Evolutionary conservation across 805 yeast species (phyloP).

Genomic region (Yamadazyma olivae): DNA sequence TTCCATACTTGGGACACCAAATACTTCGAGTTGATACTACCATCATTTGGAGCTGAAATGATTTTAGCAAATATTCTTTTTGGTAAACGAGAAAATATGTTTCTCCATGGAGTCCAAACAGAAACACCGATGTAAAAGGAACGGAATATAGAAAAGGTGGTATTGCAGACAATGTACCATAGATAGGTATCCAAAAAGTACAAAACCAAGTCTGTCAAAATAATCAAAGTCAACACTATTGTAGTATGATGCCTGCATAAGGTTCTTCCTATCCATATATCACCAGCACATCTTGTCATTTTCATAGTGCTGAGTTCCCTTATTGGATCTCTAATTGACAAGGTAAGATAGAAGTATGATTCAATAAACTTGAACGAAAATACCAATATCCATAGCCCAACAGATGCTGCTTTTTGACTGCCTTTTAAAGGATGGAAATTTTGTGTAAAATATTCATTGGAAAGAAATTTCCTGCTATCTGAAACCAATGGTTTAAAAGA

Average conservation of each 20-base stretch:
- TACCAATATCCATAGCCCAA: slow-evolving; percentile 66
- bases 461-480: slow-evolving; percentile 41
- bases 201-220: slow-evolving; percentile 60
- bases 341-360: slow-evolving; percentile 73
- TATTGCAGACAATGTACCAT: slow-evolving; percentile 83
- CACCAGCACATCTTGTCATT: slow-evolving; percentile 60
- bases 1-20: slow-evolving; percentile 78
- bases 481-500: slow-evolving; percentile 35
- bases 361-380: slow-evolving; percentile 68
- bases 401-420: slow-evolving; percentile 56
- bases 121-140: slow-evolving; percentile 76
- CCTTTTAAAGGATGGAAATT: slow-evolving; percentile 54
- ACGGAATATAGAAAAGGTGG: slow-evolving; percentile 66
- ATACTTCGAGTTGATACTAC: slow-evolving; percentile 45
- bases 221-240: slow-evolving; percentile 51
- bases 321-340: slow-evolving; percentile 70
- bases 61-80: slow-evolving; percentile 72
- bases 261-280: slow-evolving; percentile 47
- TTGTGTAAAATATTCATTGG: slow-evolving; percentile 59
- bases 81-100: slow-evolving; percentile 72
- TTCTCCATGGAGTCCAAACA: slow-evolving; percentile 88
- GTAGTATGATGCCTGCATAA: slow-evolving; percentile 58
- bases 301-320: slow-evolving; percentile 61
- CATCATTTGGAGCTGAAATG: slow-evolving; percentile 41
- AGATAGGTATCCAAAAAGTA: slow-evolving; percentile 80